Evolutionary conservation across 371 early-diverging fungal species (phyloP), one percentile per base, ranked within the genome.

Genomic region (Mucor racemosus): DNA sequence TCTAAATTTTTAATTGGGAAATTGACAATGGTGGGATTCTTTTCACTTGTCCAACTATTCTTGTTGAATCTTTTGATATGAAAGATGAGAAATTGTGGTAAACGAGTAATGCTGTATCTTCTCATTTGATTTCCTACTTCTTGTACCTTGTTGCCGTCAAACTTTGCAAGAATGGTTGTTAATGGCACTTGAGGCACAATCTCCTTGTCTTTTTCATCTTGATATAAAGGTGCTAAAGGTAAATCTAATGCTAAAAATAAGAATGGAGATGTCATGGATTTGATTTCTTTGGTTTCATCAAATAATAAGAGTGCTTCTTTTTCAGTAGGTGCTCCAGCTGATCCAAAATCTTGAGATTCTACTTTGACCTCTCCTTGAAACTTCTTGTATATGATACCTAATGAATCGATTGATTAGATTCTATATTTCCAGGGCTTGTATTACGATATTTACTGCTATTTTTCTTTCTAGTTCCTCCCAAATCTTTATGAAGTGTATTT

Each of bases 11-110:
- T 89, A 64, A 97, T 91, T 1, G 97, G 95, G 60, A 94, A 98
- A 65, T 94, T 96, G n/a, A 99, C 97, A 71, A 99, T 97, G 4
- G 99, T 99, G 0, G 95, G 96, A 72, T 98, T 98, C 84, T 97
- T 97, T 73, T 99, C 99, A 10, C 75, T 66, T 7, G 86, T 77
- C 85, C 92, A 95, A 67, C 91, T 94, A 78, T 94, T 95, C 74
- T 94, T 96, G 7, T 90, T 88, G 70, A 99, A 96, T 39, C 99
- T 85, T 73, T 95, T 95, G 63, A 97, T 90, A 72, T 95, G 92
- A 59, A 98, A 88, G 40, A 98, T 93, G 14, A 99, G 78, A 72
- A 92, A 98, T 34, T 84, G 80, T 1, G 99, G 99, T 15, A 97
- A 82, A 7, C 78, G 77, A 14, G 81, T 86, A 38, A 98, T 87